Base-by-base conservation (phyloP, 352 stramenopile species). In the Pseudoperonospora humuli region DNA sequence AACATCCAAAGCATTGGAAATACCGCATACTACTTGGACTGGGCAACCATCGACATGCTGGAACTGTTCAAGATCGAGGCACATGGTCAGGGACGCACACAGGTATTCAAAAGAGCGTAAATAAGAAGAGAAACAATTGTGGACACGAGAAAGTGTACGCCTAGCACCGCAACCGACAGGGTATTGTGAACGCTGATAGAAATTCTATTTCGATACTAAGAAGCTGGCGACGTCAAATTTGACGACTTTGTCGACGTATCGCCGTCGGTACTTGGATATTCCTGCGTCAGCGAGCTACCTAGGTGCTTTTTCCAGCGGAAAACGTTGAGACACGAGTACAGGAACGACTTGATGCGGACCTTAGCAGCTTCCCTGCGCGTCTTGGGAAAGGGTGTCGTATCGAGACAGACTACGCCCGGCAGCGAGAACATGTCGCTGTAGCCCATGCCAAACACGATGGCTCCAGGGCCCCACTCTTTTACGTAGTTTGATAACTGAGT, bases 391-490 rank as follows among this genome's bases (percentile, higher is more conserved):
- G 79, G 75, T 40, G 76, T 88, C 39, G 78, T 89, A 54, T 92
- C 79, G 11, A 92, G 60, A 44, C 79, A 92, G 14, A 92, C 64
- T 7, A 89, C 76, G 19, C 79, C 79, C 0, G 79, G 79, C 3
- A 92, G 56, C 9, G 75, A 78, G 45, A 92, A 88, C 79, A 89
- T 92, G 54, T 92, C 79, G 42, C 76, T 89, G 47, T 82, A 92
- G 39, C 79, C 79, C 79, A 92, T 92, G 37, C 79, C 79, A 45
- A 88, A 92, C 31, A 92, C 76, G 36, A 92, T 87, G 17, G 79
- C 79, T 5, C 79, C 79, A 0, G 79, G 79, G 2, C 79, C 79
- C 79, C 79, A 92, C 58, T 92, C 79, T 50, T 89, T 92, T 11
- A 92, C 76, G 52, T 92, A 92, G 26, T 76, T 85, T 33, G 62